Evolutionary conservation across 2,329 filamentous ascomycete species (phyloP), one percentile per base, ranked within the genome.

Genomic region (Pestalotiopsis sp.): DNA sequence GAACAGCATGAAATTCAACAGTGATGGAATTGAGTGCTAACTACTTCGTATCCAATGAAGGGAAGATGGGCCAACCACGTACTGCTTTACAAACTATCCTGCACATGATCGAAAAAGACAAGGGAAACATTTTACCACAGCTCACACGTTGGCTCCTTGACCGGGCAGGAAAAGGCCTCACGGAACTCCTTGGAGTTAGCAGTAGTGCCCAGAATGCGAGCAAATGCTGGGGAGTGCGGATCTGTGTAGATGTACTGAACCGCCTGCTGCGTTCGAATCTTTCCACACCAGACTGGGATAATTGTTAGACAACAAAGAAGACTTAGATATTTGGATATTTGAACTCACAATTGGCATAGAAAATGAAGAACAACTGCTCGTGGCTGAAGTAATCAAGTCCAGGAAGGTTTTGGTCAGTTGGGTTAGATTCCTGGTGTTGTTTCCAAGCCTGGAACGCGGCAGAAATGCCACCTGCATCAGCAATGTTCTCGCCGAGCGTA

Each of bases 101-200:
- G 20, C 6, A n/a, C 17, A 9, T n/a, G 7, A n/a, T n/a, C n/a
- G 20, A 52, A 20, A 7, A 52, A 52, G 7, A 9, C 45, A 20
- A 9, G 20, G 7, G 7, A 52, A 20, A n/a, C 45, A 3, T 11
- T 25, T 72, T 52, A 93, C 91, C 91, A 93, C 68, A 93, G 80
- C 79, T 93, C 87, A 77, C 91, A 93, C 39, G 85, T 87, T 0
- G 91, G 91, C 76, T 92, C 85, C 80, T 89, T 91, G 2, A 81
- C 81, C 17, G 87, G 84, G 75, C 91, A 94, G 61, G 87, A 81
- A 77, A 93, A 93, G 11, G 87, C 88, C 77, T 92, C 87, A 68
- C 84, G 86, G 75, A 93, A 94, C 20, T 88, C 89, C 36, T 85
- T 83, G 38, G 90, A 92, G 74, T 93, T 93, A 0, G 87, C 85